Percentiles rank a stretch among this genome's conserved stretches.
Conservation (phyloP, 371 early-diverging fungal species). For the Basidiobolus meristosporus region DNA sequence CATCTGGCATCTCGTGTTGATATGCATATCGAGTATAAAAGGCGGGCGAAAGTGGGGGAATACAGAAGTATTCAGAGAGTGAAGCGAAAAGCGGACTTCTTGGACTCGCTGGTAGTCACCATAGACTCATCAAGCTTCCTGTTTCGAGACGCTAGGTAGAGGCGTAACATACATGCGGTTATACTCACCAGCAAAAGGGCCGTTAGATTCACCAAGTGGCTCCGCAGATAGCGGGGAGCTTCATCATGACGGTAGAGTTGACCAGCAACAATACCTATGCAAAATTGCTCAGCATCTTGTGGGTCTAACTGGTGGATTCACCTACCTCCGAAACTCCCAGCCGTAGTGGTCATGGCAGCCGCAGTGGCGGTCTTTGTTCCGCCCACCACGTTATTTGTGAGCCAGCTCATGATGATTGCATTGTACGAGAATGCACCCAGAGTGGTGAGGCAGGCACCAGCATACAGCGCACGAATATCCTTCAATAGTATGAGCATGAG, state of each 20-base stretch:
- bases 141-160: too few species aligned
- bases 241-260: neutral
- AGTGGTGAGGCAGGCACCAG: conserved; percentile 23
- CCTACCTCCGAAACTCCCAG: conserved; percentile 47
- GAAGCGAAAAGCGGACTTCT: too few species aligned
- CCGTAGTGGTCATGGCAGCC: conserved; percentile 27
- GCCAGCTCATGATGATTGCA: conserved; percentile 36
- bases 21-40: too few species aligned
- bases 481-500: conserved; percentile 23
- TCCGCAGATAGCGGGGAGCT: neutral
- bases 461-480: conserved; percentile 16
- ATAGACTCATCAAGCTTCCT: too few species aligned
- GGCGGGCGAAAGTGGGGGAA: too few species aligned
- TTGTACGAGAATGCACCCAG: conserved; percentile 26
- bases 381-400: conserved; percentile 35
- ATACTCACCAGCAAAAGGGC: too few species aligned
- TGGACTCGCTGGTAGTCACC: too few species aligned
- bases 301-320: too few species aligned
- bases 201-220: conserved; percentile 1
- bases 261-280: conserved; percentile 3
- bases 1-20: too few species aligned
- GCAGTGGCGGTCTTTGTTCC: conserved; percentile 40
- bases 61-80: too few species aligned
- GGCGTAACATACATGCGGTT: too few species aligned
- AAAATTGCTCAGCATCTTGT: too few species aligned